phyloP scores from a whole-genome alignment of 495 filamentous ascomycete genomes.

The Mytilinidion resinicola region DNA sequence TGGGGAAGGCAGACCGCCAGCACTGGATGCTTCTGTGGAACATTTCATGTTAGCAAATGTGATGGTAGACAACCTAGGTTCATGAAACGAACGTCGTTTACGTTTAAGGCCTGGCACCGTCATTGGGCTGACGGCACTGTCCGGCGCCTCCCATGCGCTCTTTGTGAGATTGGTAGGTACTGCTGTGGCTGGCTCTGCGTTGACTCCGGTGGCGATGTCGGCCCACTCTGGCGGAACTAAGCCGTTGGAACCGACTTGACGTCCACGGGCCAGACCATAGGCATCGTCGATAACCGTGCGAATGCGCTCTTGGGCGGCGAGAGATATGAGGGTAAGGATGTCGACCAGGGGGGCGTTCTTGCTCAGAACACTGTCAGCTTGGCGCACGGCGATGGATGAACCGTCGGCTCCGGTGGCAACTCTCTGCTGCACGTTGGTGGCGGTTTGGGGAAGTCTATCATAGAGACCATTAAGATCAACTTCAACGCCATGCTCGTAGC shows the following conservation, averaged over 20 bases:
- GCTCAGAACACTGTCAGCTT: conserved; percentile 58
- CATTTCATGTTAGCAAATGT: not conserved
- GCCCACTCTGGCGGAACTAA: conserved; percentile 62
- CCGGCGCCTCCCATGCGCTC: conserved; percentile 34
- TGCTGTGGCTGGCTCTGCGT: conserved; percentile 36
- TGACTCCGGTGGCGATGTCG: conserved; percentile 47
- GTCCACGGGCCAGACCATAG: conserved; percentile 53
- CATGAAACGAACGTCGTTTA: not conserved
- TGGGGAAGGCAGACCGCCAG: conserved; percentile 18
- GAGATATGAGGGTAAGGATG: conserved; percentile 66
- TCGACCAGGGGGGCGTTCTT: conserved; percentile 62
- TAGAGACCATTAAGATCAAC: conserved; percentile 60
- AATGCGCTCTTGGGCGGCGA: conserved; percentile 66
- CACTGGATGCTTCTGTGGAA: not conserved
- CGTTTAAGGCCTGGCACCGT: conserved; percentile 17
- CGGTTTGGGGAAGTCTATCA: conserved; percentile 40
- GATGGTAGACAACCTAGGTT: no score
- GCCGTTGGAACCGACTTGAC: conserved; percentile 67
- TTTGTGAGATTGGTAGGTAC: conserved; percentile 32
- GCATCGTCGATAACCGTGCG: conserved; percentile 65
- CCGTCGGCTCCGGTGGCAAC: conserved; percentile 47
- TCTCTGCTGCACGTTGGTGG: conserved; percentile 27
- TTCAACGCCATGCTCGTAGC: conserved; percentile 52
- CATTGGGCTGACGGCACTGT: conserved; percentile 28
- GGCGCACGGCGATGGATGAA: conserved; percentile 45